phyloP scores from a whole-genome alignment of 2,329 filamentous ascomycete species.

The Didymella keratinophila region DNA sequence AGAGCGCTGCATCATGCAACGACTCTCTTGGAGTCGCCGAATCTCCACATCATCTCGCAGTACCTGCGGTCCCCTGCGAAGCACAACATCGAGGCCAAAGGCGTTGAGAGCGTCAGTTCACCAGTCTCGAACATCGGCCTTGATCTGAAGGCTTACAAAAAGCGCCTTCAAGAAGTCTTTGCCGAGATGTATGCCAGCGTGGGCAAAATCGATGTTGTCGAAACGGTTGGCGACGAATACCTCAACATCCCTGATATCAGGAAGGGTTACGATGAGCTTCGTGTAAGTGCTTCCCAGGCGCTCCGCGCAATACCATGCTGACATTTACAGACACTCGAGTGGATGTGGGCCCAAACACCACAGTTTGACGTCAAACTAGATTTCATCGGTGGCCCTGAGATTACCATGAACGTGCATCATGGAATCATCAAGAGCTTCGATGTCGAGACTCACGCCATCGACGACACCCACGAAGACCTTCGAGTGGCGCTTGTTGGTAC shows the following conservation, averaged over 20 bases:
- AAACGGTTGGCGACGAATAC: conserved; percentile 62
- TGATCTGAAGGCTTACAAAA: conserved; percentile 55
- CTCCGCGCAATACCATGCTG: conserved; percentile 29
- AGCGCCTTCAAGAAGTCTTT: conserved; percentile 66
- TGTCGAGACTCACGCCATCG: conserved; percentile 22
- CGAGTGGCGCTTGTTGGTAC: conserved; percentile 42
- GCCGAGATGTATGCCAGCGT: conserved; percentile 66
- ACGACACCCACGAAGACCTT: conserved; percentile 26
- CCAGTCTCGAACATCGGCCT: conserved; percentile 80
- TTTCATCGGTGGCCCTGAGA: conserved; percentile 57
- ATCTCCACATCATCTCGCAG: conserved; percentile 72
- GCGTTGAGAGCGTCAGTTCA: conserved; percentile 90
- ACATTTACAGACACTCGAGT: conserved; percentile 66
- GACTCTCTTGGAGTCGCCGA: conserved; percentile 79
- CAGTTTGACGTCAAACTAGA: conserved; percentile 70
- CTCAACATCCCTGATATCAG: conserved; percentile 63
- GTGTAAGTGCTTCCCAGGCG: conserved; percentile 53
- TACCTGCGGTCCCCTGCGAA: conserved; percentile 82
- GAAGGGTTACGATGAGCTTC: conserved; percentile 69
- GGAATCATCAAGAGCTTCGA: conserved; percentile 63
- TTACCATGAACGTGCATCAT: conserved; percentile 55
- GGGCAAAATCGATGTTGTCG: conserved; percentile 49
- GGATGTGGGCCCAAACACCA: conserved; percentile 87
- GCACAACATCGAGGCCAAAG: conserved; percentile 77
- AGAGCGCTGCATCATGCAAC: conserved; percentile 93